Evolutionary conservation across 768 basidiomycete genomes (phyloP).

Genomic region (Amanita rubescens): DNA sequence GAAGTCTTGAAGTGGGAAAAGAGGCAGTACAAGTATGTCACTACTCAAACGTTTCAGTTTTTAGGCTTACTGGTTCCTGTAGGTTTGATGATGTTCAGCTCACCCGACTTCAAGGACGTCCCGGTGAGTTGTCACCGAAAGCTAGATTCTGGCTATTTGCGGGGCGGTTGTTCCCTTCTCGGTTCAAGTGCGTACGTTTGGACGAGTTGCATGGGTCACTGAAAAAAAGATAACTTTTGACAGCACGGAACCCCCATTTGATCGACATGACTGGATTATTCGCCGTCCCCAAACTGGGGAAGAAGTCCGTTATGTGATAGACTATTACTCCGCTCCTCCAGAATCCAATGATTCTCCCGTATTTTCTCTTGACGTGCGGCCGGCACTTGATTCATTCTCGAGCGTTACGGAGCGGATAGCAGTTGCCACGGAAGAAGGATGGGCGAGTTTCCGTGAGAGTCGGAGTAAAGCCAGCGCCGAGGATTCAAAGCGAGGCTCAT

Average conservation of each 20-base stretch:
- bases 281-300: constrained; percentile 71
- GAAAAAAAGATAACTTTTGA: background rate
- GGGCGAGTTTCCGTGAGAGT: constrained; percentile 40
- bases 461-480: constrained; percentile 10
- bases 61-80: constrained; percentile 4
- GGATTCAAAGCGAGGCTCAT: background rate
- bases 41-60: background rate
- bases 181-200: constrained; percentile 69
- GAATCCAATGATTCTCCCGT: constrained; percentile 90
- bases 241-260: constrained; percentile 91
- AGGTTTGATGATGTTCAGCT: constrained; percentile 69
- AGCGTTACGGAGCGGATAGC: constrained; percentile 70
- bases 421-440: constrained; percentile 62
- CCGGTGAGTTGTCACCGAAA: constrained; percentile 92
- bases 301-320: constrained; percentile 93
- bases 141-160: constrained; percentile 82
- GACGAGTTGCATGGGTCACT: background rate
- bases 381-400: constrained; percentile 80
- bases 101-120: constrained; percentile 80
- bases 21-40: constrained; percentile 49
- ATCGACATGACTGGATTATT: constrained; percentile 97
- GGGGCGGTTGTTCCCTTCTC: constrained; percentile 82
- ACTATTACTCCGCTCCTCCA: constrained; percentile 93
- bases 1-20: constrained; percentile 94
- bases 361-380: constrained; percentile 92